phyloP scores from a whole-genome alignment of 768 basidiomycete genomes.

The Russula sp. region DNA sequence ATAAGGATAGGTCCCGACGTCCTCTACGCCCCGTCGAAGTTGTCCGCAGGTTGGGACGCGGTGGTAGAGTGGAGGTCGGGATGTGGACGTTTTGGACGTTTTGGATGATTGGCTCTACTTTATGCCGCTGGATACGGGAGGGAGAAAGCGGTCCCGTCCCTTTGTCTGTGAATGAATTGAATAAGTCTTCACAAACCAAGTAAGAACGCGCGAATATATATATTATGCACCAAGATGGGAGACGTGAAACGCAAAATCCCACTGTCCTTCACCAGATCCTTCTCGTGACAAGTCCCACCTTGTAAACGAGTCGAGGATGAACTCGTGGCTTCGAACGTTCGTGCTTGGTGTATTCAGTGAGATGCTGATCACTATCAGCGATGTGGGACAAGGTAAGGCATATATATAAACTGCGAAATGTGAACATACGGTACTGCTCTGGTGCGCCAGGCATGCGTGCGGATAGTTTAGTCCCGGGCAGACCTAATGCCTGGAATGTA shows the following conservation, averaged over 20 bases:
- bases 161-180: background rate
- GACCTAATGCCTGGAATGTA: constrained; percentile 54
- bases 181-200: background rate
- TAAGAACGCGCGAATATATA: background rate
- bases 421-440: constrained; percentile 28
- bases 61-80: constrained; percentile 32
- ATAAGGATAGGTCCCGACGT: background rate
- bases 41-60: constrained; percentile 23
- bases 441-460: constrained; percentile 39
- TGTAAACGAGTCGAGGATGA: constrained; percentile 7
- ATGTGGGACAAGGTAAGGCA: constrained; percentile 21
- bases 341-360: constrained; percentile 1
- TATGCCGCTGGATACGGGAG: background rate
- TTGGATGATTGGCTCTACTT: constrained; percentile 25
- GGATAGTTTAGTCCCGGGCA: constrained; percentile 48
- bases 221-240: constrained; percentile 6
- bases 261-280: constrained; percentile 17
- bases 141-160: background rate
- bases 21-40: constrained; percentile 8
- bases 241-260: constrained; percentile 18
- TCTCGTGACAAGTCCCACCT: constrained; percentile 17
- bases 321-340: constrained; percentile 13
- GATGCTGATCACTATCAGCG: background rate
- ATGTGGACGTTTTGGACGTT: constrained; percentile 33
- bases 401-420: constrained; percentile 33